Percentiles rank a stretch among this genome's conserved stretches.
Evolutionary conservation across 2,329 filamentous ascomycete species (phyloP).

Genomic region (Aulographum hederae): DNA sequence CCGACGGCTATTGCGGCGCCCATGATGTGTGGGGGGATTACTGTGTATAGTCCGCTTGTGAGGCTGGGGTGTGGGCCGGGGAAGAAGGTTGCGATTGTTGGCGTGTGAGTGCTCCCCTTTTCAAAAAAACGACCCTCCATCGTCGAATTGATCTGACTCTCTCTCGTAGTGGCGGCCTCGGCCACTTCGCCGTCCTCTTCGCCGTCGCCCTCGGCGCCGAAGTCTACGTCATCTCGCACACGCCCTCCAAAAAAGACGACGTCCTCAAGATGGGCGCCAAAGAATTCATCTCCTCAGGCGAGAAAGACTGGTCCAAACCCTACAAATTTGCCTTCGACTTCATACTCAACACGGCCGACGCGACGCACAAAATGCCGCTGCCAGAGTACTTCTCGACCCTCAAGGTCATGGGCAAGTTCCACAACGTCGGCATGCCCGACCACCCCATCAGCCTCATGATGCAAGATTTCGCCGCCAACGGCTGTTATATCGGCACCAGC

Average conservation of each 20-base stretch:
- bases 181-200: constrained; percentile 31
- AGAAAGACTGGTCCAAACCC: constrained; percentile 39
- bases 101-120: constrained; percentile 26
- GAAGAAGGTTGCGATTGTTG: constrained; percentile 61
- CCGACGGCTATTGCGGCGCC: constrained; percentile 44
- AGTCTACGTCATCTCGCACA: constrained; percentile 42
- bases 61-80: constrained; percentile 59
- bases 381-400: constrained; percentile 57
- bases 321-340: constrained; percentile 50
- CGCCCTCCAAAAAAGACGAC: constrained; percentile 39
- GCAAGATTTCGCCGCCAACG: constrained; percentile 59
- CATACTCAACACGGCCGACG: constrained; percentile 58
- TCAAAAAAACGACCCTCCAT: too few relatives aligned
- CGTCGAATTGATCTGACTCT: constrained; percentile 1
- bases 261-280: constrained; percentile 40
- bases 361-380: constrained; percentile 49
- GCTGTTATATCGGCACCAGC: constrained; percentile 33
- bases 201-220: constrained; percentile 39
- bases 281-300: constrained; percentile 38
- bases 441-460: constrained; percentile 53
- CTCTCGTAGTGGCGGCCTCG: constrained; percentile 24
- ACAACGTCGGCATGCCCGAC: constrained; percentile 63
- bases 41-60: constrained; percentile 60
- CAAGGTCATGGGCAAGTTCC: constrained; percentile 66
- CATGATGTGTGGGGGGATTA: constrained; percentile 74